A percentile compares a stretch with the other conserved stretches of the same genome.
Conservation (phyloP, 1,284 basidiomycete genomes). For the Trametes hirsuta region DNA sequence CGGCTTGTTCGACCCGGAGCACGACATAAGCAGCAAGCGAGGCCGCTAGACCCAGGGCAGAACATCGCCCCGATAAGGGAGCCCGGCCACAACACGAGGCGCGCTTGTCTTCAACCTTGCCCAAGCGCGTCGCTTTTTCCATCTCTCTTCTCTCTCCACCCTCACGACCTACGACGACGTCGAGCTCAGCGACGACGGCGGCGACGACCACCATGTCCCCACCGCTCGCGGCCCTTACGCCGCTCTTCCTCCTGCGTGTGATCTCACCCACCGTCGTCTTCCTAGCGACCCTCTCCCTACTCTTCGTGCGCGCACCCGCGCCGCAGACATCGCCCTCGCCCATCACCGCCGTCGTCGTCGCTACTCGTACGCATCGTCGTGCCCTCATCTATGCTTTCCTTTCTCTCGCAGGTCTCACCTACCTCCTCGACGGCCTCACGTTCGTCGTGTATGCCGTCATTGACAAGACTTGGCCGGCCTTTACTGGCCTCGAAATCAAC, state of each 20-base stretch:
- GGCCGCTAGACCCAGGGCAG: constrained; percentile 19
- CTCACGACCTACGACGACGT: constrained; percentile 35
- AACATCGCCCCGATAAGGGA: constrained; percentile 29
- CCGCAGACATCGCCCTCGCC: constrained; percentile 54
- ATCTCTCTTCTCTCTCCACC: constrained; percentile 20
- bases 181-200: constrained; percentile 36
- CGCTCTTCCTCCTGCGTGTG: constrained; percentile 61
- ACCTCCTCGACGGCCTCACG: constrained; percentile 82
- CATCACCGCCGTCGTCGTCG: constrained; percentile 77
- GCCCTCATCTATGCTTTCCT: constrained; percentile 71
- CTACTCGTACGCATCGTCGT: constrained; percentile 70
- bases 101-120: constrained; percentile 22
- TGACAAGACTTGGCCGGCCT: constrained; percentile 62
- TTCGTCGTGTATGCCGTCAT: constrained; percentile 69
- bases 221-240: constrained; percentile 22
- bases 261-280: constrained; percentile 67
- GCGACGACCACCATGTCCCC: constrained; percentile 27
- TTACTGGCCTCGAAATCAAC: constrained; percentile 70
- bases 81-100: constrained; percentile 28
- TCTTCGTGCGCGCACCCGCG: constrained; percentile 50
- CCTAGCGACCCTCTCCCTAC: constrained; percentile 60
- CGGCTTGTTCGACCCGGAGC: constrained; percentile 18
- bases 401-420: constrained; percentile 75
- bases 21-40: constrained; percentile 18
- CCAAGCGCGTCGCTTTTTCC: constrained; percentile 22